Evolutionary conservation across 2,329 filamentous ascomycete species (phyloP).

Genomic region (Colletotrichum incanum): DNA sequence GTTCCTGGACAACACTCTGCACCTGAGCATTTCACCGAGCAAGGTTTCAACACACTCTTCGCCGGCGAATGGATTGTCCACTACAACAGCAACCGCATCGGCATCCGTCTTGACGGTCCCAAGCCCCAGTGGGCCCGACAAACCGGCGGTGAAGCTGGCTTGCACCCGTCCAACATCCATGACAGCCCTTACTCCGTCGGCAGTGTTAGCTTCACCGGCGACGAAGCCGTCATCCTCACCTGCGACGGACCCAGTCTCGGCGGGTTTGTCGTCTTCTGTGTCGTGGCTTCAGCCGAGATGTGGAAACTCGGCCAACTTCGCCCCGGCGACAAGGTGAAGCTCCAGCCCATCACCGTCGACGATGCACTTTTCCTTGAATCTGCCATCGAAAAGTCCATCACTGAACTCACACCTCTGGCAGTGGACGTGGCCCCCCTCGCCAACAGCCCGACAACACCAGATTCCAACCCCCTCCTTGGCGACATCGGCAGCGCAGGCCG

Average conservation of each 20-base stretch:
- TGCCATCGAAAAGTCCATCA: slow-evolving; percentile 46
- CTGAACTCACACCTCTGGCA: slow-evolving; percentile 35
- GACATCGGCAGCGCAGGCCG: slow-evolving; percentile 42
- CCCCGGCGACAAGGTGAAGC: slow-evolving; percentile 56
- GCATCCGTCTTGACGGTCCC: slow-evolving; percentile 57
- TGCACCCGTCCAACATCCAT: slow-evolving; percentile 61
- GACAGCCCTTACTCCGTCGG: slow-evolving; percentile 59
- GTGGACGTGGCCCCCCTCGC: neutral
- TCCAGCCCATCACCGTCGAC: slow-evolving; percentile 50
- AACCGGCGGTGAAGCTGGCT: slow-evolving; percentile 55
- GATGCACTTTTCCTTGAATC: slow-evolving; percentile 47
- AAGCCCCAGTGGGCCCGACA: slow-evolving; percentile 55
- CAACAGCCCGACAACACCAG: neutral
- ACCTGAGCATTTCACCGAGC: slow-evolving; percentile 55
- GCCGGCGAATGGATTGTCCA: slow-evolving; percentile 55
- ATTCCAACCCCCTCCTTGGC: slow-evolving; percentile 35
- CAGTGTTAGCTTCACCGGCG: slow-evolving; percentile 60
- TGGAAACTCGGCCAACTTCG: slow-evolving; percentile 60
- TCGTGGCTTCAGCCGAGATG: slow-evolving; percentile 56
- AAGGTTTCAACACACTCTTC: slow-evolving; percentile 52
- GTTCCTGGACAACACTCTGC: slow-evolving; percentile 58
- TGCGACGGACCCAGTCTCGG: slow-evolving; percentile 60
- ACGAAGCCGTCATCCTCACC: slow-evolving; percentile 57
- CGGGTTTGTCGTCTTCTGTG: slow-evolving; percentile 58
- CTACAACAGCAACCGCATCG: slow-evolving; percentile 59